Evolutionary conservation across 139 green algal species (phyloP).

Genomic region (Spirogloea muscicola): DNA sequence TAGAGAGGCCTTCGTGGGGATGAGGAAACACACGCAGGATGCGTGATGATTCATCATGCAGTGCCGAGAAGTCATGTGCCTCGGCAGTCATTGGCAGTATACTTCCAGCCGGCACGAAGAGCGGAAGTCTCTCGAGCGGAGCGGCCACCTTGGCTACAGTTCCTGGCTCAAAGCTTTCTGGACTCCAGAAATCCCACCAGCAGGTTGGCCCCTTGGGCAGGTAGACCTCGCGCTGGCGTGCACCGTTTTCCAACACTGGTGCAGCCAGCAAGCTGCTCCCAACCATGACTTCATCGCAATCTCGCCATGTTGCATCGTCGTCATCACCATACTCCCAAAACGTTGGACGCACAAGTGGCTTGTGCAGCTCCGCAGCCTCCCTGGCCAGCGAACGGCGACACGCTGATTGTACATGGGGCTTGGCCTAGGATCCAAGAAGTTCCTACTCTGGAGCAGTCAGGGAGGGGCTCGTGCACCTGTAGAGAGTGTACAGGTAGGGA

Average conservation of each 20-base stretch:
- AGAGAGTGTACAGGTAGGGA: slow-evolving; percentile 26
- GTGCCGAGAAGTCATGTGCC: slow-evolving; percentile 9
- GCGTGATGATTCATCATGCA: slow-evolving; percentile 27
- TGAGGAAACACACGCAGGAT: slow-evolving; percentile 32
- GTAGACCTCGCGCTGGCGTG: slow-evolving; percentile 14
- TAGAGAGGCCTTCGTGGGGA: too few species aligned
- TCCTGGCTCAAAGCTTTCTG: too few species aligned
- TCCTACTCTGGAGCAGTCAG: too few species aligned
- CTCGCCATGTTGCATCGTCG: neutral
- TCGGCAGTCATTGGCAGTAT: slow-evolving; percentile 12
- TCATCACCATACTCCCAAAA: slow-evolving; percentile 30
- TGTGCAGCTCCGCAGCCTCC: too few species aligned
- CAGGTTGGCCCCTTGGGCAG: slow-evolving; percentile 1
- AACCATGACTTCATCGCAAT: slow-evolving; percentile 28
- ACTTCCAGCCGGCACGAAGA: slow-evolving; percentile 27
- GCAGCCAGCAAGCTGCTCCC: slow-evolving; percentile 17
- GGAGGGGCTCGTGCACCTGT: slow-evolving; percentile 12
- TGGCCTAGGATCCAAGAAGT: too few species aligned
- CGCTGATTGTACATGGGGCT: too few species aligned
- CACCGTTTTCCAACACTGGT: slow-evolving; percentile 13
- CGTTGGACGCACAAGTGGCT: slow-evolving; percentile 30
- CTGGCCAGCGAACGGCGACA: too few species aligned
- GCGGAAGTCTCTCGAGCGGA: slow-evolving; percentile 21
- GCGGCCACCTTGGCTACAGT: slow-evolving; percentile 16
- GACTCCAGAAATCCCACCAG: slow-evolving; percentile 42